Conservation (phyloP, 1,139 yeast genomes). For the Casaregolazyma lundiana region DNA sequence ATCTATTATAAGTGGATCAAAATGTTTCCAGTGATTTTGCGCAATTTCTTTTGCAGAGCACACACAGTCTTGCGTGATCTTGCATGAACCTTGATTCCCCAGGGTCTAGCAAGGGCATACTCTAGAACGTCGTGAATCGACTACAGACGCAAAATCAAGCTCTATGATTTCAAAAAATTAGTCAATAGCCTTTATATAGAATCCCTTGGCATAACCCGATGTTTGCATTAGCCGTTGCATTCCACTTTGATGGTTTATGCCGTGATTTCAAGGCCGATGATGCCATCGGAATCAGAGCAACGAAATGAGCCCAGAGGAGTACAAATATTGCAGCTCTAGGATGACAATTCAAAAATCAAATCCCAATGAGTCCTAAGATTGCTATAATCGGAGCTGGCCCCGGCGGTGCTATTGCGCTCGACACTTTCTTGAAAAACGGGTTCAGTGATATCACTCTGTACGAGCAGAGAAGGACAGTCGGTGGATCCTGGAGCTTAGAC, state of each 20-base stretch:
- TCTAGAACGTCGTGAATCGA: too few relatives aligned
- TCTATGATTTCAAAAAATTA: background rate
- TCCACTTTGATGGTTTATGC: background rate
- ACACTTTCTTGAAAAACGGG: conserved; percentile 21
- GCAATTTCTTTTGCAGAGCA: too few relatives aligned
- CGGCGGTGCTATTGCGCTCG: conserved; percentile 24
- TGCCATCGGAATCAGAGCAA: background rate
- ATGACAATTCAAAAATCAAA: background rate
- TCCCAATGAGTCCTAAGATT: conserved; percentile 8
- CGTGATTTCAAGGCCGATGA: background rate
- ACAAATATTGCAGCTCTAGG: background rate
- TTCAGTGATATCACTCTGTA: conserved; percentile 21
- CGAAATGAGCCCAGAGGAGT: too few relatives aligned
- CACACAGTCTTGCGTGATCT: background rate
- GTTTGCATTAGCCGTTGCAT: background rate
- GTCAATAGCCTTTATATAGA: background rate
- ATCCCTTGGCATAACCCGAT: background rate
- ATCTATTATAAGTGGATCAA: background rate
- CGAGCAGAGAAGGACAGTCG: conserved; percentile 19
- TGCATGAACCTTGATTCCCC: background rate
- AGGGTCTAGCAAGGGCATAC: too few relatives aligned
- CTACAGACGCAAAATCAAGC: background rate
- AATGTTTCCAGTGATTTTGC: background rate
- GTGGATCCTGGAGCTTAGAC: conserved; percentile 26
- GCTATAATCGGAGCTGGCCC: conserved; percentile 28